Evolutionary conservation across 2,329 filamentous ascomycete species (phyloP).

Genomic region (Cladosporium austrohemisphaericum): DNA sequence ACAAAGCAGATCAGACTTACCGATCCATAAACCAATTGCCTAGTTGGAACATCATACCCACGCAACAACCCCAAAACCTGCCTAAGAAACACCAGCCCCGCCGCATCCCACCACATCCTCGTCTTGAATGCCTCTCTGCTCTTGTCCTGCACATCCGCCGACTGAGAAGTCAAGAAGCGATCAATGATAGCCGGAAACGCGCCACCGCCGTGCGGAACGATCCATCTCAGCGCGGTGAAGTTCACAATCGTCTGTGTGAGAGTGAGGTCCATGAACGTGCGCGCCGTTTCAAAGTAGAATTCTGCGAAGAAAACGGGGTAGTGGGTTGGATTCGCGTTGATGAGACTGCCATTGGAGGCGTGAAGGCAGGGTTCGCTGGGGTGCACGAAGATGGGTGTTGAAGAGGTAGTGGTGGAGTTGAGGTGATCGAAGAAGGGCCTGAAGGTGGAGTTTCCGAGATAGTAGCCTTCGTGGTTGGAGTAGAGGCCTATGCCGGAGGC

Average conservation of each 20-base stretch:
- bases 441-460: constrained; percentile 45
- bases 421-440: constrained; percentile 44
- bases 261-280: constrained; percentile 45
- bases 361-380: constrained; percentile 43
- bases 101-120: constrained; percentile 31
- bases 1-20: constrained; percentile 21
- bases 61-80: constrained; percentile 36
- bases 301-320: constrained; percentile 42
- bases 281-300: constrained; percentile 50
- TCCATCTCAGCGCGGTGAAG: constrained; percentile 43
- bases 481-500: constrained; percentile 48
- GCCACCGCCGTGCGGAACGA: constrained; percentile 46
- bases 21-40: constrained; percentile 37
- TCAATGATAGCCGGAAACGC: constrained; percentile 40
- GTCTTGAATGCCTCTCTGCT: constrained; percentile 18
- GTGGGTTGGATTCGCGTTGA: constrained; percentile 18
- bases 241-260: constrained; percentile 40
- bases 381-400: constrained; percentile 48
- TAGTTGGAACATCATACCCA: constrained; percentile 30
- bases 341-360: constrained; percentile 12
- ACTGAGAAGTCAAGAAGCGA: constrained; percentile 37
- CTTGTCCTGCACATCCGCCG: constrained; percentile 23
- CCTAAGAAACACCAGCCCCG: constrained; percentile 35
- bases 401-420: constrained; percentile 36
- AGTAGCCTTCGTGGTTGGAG: constrained; percentile 50